A percentile compares a stretch with the other conserved stretches of the same genome.
These are phyloP conservation scores for Apiospora arundinis DNA, from an alignment of 2,329 filamentous ascomycete genomes.

Conservation along the genomic window DNA sequence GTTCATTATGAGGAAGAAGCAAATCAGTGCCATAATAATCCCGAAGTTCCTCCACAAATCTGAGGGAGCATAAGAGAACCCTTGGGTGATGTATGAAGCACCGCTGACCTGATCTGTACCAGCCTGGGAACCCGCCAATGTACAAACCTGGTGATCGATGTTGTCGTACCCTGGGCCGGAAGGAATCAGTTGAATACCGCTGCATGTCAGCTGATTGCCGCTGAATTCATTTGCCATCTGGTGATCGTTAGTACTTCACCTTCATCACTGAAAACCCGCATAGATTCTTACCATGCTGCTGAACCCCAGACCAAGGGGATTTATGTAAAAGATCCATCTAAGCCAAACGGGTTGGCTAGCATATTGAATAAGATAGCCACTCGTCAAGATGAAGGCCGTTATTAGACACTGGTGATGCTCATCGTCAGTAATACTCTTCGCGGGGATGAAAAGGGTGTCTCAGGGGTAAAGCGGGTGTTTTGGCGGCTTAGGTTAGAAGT, in stretches of 20 bases:
- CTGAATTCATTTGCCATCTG: slow-evolving; percentile 93
- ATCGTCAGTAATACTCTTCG: too few relatives aligned
- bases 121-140: slow-evolving; percentile 72
- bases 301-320: slow-evolving; percentile 77
- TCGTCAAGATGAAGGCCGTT: not conserved
- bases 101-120: slow-evolving; percentile 71
- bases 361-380: slow-evolving; percentile 83
- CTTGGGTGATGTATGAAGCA: slow-evolving; percentile 69
- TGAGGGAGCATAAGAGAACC: slow-evolving; percentile 69
- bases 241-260: too few relatives aligned
- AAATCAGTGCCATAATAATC: slow-evolving; percentile 77
- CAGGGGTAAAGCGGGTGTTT: too few relatives aligned
- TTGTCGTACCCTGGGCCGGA: slow-evolving; percentile 72
- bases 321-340: slow-evolving; percentile 82
- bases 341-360: slow-evolving; percentile 80
- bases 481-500: too few relatives aligned
- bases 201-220: slow-evolving; percentile 72
- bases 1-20: slow-evolving; percentile 77
- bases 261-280: too few relatives aligned
- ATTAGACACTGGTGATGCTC: too few relatives aligned
- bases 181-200: slow-evolving; percentile 71
- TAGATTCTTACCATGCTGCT: too few relatives aligned
- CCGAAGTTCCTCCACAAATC: slow-evolving; percentile 86
- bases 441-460: too few relatives aligned
- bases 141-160: slow-evolving; percentile 80